These are phyloP conservation scores for Wallacemonas sp. DNA, from an alignment of 208 protist species.

Conservation along the genomic window DNA sequence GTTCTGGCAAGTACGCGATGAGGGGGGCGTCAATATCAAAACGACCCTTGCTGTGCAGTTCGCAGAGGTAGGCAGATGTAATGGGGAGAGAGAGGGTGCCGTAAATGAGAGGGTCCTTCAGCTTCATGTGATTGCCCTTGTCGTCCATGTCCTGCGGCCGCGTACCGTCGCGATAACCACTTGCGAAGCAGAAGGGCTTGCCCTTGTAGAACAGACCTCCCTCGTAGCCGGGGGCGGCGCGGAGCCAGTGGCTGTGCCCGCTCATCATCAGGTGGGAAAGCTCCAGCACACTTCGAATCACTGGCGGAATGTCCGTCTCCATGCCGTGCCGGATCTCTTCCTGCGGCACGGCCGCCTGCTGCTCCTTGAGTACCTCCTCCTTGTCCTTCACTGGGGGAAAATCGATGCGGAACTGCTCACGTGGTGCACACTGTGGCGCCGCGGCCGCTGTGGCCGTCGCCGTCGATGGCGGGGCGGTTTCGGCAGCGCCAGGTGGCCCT, in stretches of 20 bases:
- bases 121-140: slow-evolving; percentile 82
- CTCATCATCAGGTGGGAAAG: slow-evolving; percentile 76
- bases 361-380: slow-evolving; percentile 38
- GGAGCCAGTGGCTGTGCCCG: slow-evolving; percentile 75
- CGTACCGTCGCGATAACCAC: slow-evolving; percentile 72
- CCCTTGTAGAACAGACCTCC: slow-evolving; percentile 80
- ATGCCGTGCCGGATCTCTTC: slow-evolving; percentile 58
- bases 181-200: slow-evolving; percentile 77
- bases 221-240: slow-evolving; percentile 71
- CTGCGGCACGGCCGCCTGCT: slow-evolving; percentile 45
- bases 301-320: slow-evolving; percentile 69
- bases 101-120: slow-evolving; percentile 82
- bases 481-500: too few species aligned
- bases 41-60: slow-evolving; percentile 62
- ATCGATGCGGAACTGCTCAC: slow-evolving; percentile 49
- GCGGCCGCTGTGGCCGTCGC: neutral
- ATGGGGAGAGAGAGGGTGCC: slow-evolving; percentile 67
- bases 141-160: slow-evolving; percentile 77
- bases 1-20: slow-evolving; percentile 57
- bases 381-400: slow-evolving; percentile 71
- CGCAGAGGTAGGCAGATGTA: slow-evolving; percentile 70
- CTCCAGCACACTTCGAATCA: slow-evolving; percentile 83
- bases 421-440: neutral
- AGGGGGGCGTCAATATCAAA: slow-evolving; percentile 67
- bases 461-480: too few species aligned